Base-by-base conservation (phyloP, 192 early-diverging fungal genomes). In the Coemansia umbellata region DNA sequence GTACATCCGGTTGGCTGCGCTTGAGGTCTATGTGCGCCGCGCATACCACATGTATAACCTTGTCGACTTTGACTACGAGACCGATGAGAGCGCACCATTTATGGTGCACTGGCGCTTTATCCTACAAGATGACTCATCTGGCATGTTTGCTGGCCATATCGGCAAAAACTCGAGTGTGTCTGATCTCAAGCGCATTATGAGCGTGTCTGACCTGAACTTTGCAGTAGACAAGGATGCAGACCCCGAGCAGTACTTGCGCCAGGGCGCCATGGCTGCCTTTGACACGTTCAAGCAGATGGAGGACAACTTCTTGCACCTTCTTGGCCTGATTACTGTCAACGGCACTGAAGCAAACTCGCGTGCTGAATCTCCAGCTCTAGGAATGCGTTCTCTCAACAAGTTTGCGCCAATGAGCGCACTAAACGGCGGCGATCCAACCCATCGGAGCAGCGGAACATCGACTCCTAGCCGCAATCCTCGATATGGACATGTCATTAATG, bases 21-120 rank as follows among this genome's bases (percentile, higher is more conserved):
- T 97, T 27, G 94, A 96, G 82, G 92, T 94, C 11, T 99, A 99
- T 64, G 90, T 91, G 47, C 85, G 95, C 49, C 94, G 94, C 55
- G 92, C 96, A 5, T 95, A 97, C 85, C 92, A 97, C 63, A 92
- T 93, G 31, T 99, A 99, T 80, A 84, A 91, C 59, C 86, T 99
- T 39, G 83, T 89, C 31, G 87, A 86, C 48, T 85, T 95, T 69
- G 84, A 87, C 70, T 88, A 87, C 49, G 55, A 80, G 51, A 78
- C 85, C 23, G 85, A 86, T 32, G 64, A 72, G 15, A 50, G 67
- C 18, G 58, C 39, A 43, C 87, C 89, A 14, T 83, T 84, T 43
- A 78, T 87, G 49, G 72, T 91, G 57, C 81, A 86, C 36, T 91
- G 87, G 89, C 83, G 86, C 36, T 91, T 91, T 55, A 73, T 85